Evolutionary conservation across 192 early-diverging fungal species (phyloP), one percentile per base, ranked within the genome.

Genomic region (Backusella mclennaniae): DNA sequence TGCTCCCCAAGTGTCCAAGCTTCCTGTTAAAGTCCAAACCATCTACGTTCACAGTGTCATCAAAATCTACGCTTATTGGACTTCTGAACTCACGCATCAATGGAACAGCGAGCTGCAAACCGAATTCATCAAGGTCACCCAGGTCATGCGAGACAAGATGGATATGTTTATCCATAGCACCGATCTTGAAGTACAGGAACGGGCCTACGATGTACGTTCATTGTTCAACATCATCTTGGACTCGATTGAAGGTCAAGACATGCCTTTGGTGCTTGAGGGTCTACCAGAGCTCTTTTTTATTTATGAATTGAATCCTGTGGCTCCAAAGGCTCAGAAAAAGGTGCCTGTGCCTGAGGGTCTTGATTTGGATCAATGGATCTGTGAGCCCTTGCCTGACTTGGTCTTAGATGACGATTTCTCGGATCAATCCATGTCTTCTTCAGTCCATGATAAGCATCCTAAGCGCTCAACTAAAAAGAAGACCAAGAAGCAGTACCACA

Each of bases 291-390:
- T 95, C 36, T 97, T 93, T 79, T 90, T 94, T 73, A 86, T 81
- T 9, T 94, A 92, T 67, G 97, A 96, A 52, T 86, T 99, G 17
- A 97, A 96, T 69, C 96, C 96, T 1, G 95, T 99, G 0, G 94
- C 94, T 15, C 87, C 91, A 3, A 93, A 93, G 46, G 97, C 97
- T 0, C 97, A 99, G 83, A 88, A 87, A 73, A 93, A 94, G 78
- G 96, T 99, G 1, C 93, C 95, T 19, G 81, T 97, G 3, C 96
- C 96, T 8, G 92, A 94, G 7, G 95, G 91, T 9, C 79, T 99
- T 49, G 94, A 96, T 79, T 82, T 98, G 31, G 95, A 96, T 70
- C 76, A 88, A 8, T 92, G 89, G 91, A 95, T 96, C 68, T 87
- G 89, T 73, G 90, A 91, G 3, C 90, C 93, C 15, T 85, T 94